Conservation (phyloP, 1,139 yeast species). For the Hanseniaspora uvarum region DNA sequence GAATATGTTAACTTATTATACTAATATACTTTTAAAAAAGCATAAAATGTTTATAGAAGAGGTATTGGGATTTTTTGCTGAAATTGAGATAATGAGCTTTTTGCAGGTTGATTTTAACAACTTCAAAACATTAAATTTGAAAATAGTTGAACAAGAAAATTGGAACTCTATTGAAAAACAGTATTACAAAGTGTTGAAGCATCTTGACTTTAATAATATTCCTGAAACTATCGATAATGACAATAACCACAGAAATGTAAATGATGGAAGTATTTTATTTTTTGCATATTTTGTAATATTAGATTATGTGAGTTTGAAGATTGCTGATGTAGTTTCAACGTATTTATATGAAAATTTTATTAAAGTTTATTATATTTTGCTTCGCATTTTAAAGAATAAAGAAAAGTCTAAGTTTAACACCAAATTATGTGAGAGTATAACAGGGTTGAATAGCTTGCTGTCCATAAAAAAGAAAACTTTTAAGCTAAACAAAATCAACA, state of each 20-base stretch:
- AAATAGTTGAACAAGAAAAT: background rate
- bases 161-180: background rate
- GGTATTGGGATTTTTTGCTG: background rate
- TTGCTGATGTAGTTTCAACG: background rate
- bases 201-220: background rate
- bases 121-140: background rate
- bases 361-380: constrained; percentile 6
- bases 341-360: constrained; percentile 14
- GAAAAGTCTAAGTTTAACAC: background rate
- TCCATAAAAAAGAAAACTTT: background rate
- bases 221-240: background rate
- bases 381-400: background rate
- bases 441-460: constrained; percentile 3
- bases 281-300: background rate
- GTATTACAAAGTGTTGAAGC: background rate
- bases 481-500: background rate
- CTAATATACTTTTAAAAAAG: background rate
- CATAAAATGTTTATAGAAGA: background rate
- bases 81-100: background rate
- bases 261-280: background rate
- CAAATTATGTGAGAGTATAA: background rate
- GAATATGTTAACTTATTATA: constrained; percentile 4
- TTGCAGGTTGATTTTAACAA: background rate
- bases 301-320: background rate
- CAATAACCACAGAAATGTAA: background rate